These are phyloP conservation scores for Achaetomium macrosporum DNA, from an alignment of 2,329 filamentous ascomycete genomes.

Conservation along the genomic window DNA sequence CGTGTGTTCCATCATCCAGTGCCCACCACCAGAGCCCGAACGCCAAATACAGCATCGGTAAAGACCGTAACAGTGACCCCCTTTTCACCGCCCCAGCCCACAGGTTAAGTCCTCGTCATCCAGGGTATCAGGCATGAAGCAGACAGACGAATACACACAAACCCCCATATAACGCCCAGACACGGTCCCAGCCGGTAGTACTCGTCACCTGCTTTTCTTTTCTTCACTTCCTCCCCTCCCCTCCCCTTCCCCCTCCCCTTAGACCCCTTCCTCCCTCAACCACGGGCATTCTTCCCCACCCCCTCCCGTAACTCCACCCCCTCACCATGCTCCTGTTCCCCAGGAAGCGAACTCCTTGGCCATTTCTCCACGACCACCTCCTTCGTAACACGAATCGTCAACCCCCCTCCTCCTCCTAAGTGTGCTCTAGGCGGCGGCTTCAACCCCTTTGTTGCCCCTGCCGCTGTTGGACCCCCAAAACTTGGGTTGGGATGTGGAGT, in stretches of 20 bases:
- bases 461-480: background rate
- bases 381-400: background rate
- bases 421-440: constrained; percentile 19
- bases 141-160: background rate
- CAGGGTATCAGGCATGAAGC: background rate
- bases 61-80: background rate
- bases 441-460: background rate
- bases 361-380: constrained; percentile 12
- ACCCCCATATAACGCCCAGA: background rate
- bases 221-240: too few species aligned
- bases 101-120: background rate
- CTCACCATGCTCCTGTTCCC: background rate
- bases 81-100: background rate
- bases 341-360: too few species aligned
- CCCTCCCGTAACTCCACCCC: constrained; percentile 1
- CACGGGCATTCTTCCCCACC: too few species aligned
- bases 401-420: background rate
- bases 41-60: constrained; percentile 1
- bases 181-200: background rate
- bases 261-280: too few species aligned
- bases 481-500: too few species aligned
- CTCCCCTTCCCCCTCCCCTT: too few species aligned
- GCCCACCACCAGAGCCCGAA: background rate
- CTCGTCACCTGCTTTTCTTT: background rate
- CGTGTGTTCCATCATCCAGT: background rate